Conservation (phyloP, 2,329 filamentous ascomycete species). For the Penicillium sp. region DNA sequence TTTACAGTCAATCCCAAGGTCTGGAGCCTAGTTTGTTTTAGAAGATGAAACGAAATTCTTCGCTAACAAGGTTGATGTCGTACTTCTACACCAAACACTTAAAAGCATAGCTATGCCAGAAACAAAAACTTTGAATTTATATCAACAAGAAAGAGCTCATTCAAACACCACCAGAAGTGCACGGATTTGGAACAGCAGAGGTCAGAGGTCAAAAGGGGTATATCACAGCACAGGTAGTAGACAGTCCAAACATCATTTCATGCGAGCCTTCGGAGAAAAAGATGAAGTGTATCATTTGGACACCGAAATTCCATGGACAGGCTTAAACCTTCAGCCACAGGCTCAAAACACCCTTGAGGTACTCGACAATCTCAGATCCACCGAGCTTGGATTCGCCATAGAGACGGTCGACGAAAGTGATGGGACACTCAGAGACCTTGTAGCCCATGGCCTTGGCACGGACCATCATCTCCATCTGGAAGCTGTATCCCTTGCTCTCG, state of each 20-base stretch:
- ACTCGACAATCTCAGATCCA: constrained; percentile 93
- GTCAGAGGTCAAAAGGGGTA: constrained; percentile 22
- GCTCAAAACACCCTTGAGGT: constrained; percentile 79
- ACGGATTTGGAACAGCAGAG: constrained; percentile 15
- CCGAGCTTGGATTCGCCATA: constrained; percentile 96
- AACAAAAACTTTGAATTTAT: constrained; percentile 15
- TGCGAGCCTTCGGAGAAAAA: constrained; percentile 10
- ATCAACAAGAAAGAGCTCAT: constrained; percentile 16
- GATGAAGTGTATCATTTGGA: constrained; percentile 7
- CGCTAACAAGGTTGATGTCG: too few species aligned
- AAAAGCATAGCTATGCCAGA: neutral
- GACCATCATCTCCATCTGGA: constrained; percentile 99
- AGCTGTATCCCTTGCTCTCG: constrained; percentile 95
- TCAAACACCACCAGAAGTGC: constrained; percentile 22
- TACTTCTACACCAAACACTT: neutral
- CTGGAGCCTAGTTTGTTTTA: too few species aligned
- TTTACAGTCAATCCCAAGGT: too few species aligned
- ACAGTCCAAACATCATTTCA: constrained; percentile 14
- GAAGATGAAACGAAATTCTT: too few species aligned
- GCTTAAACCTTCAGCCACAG: constrained; percentile 74
- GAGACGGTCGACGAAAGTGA: constrained; percentile 90
- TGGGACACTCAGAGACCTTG: constrained; percentile 92
- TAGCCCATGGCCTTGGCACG: constrained; percentile 94
- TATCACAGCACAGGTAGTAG: constrained; percentile 21
- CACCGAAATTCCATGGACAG: neutral